Base-by-base conservation (phyloP, 2,329 filamentous ascomycete genomes). In the Verticillium longisporum region DNA sequence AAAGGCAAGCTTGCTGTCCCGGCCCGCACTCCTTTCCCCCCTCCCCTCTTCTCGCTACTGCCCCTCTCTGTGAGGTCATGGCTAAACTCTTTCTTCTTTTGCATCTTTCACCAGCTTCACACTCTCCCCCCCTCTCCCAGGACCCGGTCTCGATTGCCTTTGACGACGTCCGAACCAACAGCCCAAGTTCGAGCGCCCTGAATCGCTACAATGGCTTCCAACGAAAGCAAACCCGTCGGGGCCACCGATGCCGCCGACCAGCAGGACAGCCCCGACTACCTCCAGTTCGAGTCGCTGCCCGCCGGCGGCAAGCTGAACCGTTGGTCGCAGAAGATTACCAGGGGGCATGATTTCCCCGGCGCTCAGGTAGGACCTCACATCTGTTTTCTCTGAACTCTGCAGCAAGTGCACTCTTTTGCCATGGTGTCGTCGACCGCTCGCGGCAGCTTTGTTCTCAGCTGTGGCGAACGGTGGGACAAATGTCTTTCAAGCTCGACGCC, bases 281-380 rank as follows among this genome's bases (percentile, higher is more conserved):
- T 83, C 67, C 78, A 80, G 61, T 85, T 84, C 71, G 73, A 77
- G 54, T 74, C 72, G 59, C 74, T 85, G 6, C 80, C 83, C 2
- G 73, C 82, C 0, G 81, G 81, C 14, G 82, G 79, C 2, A 69
- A 78, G 21, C 78, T 98, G 66, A 98, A 98, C 77, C 87, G 90
- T 63, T 96, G 91, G 84, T 97, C 92, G 4, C 86, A 91, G 18
- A 88, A 85, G 55, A 77, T 97, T 62, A 98, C 94, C 11, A 86
- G 84, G 61, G 90, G 83, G 61, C 91, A 97, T 87, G 92, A 97
- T 74, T 96, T 91, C 69, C 93, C 94, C 1, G 94, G 91, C 33
- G 92, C 94, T 56, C 91, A 96, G 83, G 91, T 91, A 74, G 62
- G 74, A 61, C 26, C 26, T 26, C 26, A 3, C 37, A 36, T 37